Evolutionary conservation across 257 asterid species (phyloP).

Genomic region (Fraxinus cuspidata): DNA sequence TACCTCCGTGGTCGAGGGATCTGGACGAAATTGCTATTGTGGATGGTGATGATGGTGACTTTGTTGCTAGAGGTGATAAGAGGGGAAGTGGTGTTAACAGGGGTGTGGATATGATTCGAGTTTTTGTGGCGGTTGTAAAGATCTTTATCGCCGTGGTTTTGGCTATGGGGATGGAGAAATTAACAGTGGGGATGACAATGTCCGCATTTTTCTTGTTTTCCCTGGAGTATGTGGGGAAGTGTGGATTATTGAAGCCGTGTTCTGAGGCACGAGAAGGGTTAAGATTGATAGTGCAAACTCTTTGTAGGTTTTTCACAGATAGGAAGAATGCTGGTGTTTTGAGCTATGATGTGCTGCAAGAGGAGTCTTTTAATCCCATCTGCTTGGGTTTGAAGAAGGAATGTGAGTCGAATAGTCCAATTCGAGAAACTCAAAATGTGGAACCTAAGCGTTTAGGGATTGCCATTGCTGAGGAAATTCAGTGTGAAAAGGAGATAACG

Average conservation of each 20-base stretch:
- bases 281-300: background rate
- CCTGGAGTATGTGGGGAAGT: constrained; percentile 48
- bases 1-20: background rate
- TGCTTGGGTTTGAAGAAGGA: constrained; percentile 10
- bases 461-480: constrained; percentile 28
- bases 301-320: constrained; percentile 17
- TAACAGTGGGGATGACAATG: constrained; percentile 64
- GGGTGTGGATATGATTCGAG: constrained; percentile 30
- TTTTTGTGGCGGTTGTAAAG: constrained; percentile 41
- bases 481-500: constrained; percentile 27
- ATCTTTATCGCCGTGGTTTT: constrained; percentile 58
- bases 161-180: constrained; percentile 56
- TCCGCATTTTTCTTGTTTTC: constrained; percentile 59
- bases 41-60: background rate
- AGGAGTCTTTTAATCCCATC: background rate
- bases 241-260: constrained; percentile 31
- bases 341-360: background rate
- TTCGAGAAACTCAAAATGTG: constrained; percentile 31
- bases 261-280: constrained; percentile 21
- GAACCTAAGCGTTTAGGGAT: constrained; percentile 6
- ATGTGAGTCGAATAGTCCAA: constrained; percentile 3
- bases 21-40: background rate
- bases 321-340: constrained; percentile 12
- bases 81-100: constrained; percentile 2
- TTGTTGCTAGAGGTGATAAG: background rate